A percentile compares a stretch with the other conserved stretches of the same genome.
Conservation (phyloP, 2,329 filamentous ascomycete species). For the Paramyrothecium roridum region DNA sequence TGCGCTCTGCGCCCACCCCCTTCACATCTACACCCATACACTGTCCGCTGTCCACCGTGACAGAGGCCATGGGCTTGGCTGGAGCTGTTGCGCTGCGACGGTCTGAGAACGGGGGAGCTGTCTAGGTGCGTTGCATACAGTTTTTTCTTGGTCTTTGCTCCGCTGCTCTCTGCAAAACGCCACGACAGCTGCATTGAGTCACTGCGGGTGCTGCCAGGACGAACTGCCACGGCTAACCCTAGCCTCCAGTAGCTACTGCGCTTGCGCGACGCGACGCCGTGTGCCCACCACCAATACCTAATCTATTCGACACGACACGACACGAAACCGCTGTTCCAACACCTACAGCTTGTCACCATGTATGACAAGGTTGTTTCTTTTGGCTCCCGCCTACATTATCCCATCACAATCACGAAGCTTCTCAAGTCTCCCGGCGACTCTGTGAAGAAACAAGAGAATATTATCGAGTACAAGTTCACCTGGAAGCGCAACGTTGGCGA, state of each 20-base stretch:
- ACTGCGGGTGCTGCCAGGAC: background rate
- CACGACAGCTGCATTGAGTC: background rate
- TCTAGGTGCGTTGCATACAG: constrained; percentile 18
- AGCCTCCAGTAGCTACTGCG: background rate
- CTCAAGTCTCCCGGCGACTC: constrained; percentile 72
- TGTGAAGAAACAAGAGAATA: constrained; percentile 70
- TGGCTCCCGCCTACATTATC: constrained; percentile 74
- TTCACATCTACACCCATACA: too few species aligned
- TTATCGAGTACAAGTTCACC: constrained; percentile 86
- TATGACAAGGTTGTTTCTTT: constrained; percentile 43
- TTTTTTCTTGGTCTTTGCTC: constrained; percentile 2
- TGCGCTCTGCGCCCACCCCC: too few species aligned
- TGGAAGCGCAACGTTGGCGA: constrained; percentile 76
- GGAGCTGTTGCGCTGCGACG: constrained; percentile 19
- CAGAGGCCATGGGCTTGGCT: constrained; percentile 32
- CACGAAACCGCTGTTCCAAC: constrained; percentile 4
- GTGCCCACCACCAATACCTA: background rate
- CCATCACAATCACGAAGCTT: constrained; percentile 86
- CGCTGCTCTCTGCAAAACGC: too few species aligned
- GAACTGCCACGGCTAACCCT: background rate
- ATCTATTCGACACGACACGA: background rate
- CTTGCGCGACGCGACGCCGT: background rate
- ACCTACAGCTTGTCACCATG: constrained; percentile 20
- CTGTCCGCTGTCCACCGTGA: background rate
- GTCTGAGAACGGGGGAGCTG: constrained; percentile 25